Percentiles rank a stretch among this genome's conserved stretches.
Evolutionary conservation across 805 yeast genomes (phyloP).

Genomic region (Wickerhamiella slavikovae): DNA sequence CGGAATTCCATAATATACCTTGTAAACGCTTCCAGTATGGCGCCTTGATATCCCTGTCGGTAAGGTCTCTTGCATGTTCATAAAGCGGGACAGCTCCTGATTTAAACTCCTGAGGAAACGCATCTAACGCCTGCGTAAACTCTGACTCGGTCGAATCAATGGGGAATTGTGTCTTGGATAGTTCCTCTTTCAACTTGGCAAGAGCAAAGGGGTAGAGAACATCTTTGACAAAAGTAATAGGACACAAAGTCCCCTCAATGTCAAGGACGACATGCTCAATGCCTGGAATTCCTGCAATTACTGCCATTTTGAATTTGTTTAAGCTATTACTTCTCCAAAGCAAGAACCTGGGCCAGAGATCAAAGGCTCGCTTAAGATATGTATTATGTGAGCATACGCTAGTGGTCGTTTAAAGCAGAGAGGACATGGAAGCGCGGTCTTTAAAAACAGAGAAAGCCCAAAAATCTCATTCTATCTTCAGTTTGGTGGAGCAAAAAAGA

Average conservation of each 20-base stretch:
- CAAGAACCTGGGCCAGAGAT: no score
- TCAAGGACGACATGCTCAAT: constrained; percentile 31
- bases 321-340: no score
- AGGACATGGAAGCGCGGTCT: no score
- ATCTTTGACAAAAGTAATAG: constrained; percentile 74
- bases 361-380: no score
- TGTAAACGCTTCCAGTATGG: constrained; percentile 58
- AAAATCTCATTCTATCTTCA: no score
- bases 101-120: constrained; percentile 25
- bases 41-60: constrained; percentile 51
- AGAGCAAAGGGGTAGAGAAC: constrained; percentile 53
- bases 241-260: constrained; percentile 87
- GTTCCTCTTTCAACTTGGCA: constrained; percentile 10
- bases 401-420: no score
- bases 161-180: constrained; percentile 13
- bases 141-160: constrained; percentile 8
- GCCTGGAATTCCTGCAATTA: neutral
- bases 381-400: no score
- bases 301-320: no score
- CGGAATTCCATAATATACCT: constrained; percentile 64
- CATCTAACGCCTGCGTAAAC: constrained; percentile 17
- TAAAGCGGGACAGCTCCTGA: constrained; percentile 18
- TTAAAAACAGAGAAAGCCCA: no score
- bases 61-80: constrained; percentile 34
- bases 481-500: no score